Evolutionary conservation across 2,329 filamentous ascomycete genomes (phyloP).

Genomic region (Lachnellula hyalina): DNA sequence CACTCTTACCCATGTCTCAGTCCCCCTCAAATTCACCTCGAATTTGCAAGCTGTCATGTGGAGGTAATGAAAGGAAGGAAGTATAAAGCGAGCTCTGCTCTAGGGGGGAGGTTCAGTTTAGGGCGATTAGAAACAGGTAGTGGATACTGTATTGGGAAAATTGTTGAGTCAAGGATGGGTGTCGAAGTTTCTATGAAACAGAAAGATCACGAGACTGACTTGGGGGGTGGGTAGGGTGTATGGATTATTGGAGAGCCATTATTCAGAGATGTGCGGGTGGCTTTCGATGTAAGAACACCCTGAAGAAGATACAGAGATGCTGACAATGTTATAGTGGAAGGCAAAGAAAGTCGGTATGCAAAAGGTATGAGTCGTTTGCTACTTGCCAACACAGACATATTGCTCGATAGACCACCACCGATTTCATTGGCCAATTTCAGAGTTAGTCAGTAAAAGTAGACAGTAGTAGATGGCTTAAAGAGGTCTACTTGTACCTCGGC

Average conservation of each 20-base stretch:
- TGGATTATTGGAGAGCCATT: conserved; percentile 25
- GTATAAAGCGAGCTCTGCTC: conserved; percentile 10
- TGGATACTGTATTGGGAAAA: conserved; percentile 19
- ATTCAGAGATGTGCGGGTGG: conserved; percentile 23
- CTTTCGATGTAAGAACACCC: conserved; percentile 19
- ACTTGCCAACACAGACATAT: no score
- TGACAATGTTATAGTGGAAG: background rate
- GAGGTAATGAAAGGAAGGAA: conserved; percentile 15
- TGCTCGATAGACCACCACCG: no score
- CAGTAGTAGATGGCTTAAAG: no score
- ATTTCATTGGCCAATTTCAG: no score
- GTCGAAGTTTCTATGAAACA: background rate
- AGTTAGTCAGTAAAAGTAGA: no score
- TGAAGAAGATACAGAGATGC: background rate
- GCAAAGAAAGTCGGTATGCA: background rate
- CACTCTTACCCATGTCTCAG: conserved; percentile 21
- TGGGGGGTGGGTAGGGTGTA: conserved; percentile 14
- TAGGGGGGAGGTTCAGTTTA: conserved; percentile 19
- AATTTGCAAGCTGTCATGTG: conserved; percentile 16
- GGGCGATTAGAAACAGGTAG: conserved; percentile 18
- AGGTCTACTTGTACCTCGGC: no score
- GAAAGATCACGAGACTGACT: background rate
- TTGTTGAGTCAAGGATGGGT: conserved; percentile 20
- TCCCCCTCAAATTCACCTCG: conserved; percentile 17
- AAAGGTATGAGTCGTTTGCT: background rate